Evolutionary conservation across 805 yeast genomes (phyloP).

Genomic region (Wickerhamomyces strasburgensis): DNA sequence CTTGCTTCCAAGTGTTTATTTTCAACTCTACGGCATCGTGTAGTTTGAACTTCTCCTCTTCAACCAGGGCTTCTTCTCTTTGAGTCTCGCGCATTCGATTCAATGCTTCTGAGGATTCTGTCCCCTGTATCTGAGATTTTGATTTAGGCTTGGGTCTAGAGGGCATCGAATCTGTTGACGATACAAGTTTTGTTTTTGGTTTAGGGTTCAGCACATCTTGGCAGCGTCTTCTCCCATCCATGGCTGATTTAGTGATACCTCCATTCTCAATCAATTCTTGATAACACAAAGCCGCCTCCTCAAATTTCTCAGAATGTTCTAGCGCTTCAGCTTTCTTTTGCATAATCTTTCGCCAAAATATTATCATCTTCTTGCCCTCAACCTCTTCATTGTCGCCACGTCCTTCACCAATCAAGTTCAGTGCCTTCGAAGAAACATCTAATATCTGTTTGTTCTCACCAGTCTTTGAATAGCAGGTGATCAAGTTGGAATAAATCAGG

Average conservation of each 20-base stretch:
- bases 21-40: constrained; percentile 57
- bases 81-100: constrained; percentile 46
- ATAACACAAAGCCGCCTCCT: constrained; percentile 59
- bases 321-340: constrained; percentile 75
- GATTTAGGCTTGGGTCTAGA: constrained; percentile 9
- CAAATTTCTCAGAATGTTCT: constrained; percentile 71
- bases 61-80: constrained; percentile 39
- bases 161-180: constrained; percentile 6
- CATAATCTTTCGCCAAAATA: constrained; percentile 69
- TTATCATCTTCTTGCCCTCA: constrained; percentile 54
- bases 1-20: constrained; percentile 59
- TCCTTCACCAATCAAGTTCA: constrained; percentile 29
- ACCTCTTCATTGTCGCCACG: constrained; percentile 36
- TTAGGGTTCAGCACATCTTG: constrained; percentile 57
- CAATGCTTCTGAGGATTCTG: constrained; percentile 39
- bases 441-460: constrained; percentile 54
- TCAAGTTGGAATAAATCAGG: constrained; percentile 70
- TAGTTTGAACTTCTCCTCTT: constrained; percentile 53
- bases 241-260: constrained; percentile 49
- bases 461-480: constrained; percentile 57
- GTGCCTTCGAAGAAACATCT: constrained; percentile 27
- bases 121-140: constrained; percentile 12
- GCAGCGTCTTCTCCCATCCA: constrained; percentile 85
- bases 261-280: constrained; percentile 63
- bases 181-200: constrained; percentile 24